A percentile compares a stretch with the other conserved stretches of the same genome.
These are phyloP conservation scores for Ustilago bromivora DNA, from an alignment of 1,284 basidiomycete species.

Conservation along the genomic window DNA sequence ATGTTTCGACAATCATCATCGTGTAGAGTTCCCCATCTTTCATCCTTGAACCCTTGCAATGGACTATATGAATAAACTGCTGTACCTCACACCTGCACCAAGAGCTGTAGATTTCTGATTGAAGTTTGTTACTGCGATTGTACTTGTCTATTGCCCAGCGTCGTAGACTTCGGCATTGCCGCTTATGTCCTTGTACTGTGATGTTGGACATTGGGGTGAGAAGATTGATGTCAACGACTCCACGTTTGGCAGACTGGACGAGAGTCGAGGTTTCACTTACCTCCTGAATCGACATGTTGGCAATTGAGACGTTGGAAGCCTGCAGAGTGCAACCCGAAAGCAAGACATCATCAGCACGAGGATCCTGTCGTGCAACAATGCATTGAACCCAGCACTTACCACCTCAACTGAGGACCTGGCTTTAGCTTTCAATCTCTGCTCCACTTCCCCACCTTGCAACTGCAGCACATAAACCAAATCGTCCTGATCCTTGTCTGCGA, in stretches of 20 bases:
- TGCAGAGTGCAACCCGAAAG: slow-evolving; percentile 5
- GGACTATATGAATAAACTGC: not conserved
- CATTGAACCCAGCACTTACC: slow-evolving; percentile 6
- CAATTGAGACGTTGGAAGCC: slow-evolving; percentile 50
- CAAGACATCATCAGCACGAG: not conserved
- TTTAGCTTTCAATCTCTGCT: slow-evolving; percentile 33
- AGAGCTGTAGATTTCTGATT: not conserved
- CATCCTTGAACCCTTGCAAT: not conserved
- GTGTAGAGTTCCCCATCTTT: not conserved
- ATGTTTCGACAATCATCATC: not conserved
- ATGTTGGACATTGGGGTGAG: not conserved
- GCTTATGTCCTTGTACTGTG: slow-evolving; percentile 54
- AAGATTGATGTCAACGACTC: not conserved
- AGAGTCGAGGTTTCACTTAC: slow-evolving; percentile 16
- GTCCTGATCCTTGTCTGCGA: slow-evolving; percentile 30
- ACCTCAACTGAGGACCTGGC: slow-evolving; percentile 45
- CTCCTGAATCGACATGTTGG: slow-evolving; percentile 53
- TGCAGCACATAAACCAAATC: slow-evolving; percentile 32
- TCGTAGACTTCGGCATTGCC: slow-evolving; percentile 54
- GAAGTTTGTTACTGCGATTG: not conserved
- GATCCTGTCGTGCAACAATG: not conserved
- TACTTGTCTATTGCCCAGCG: slow-evolving; percentile 36
- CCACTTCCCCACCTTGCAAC: slow-evolving; percentile 22
- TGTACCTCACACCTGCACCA: not conserved
- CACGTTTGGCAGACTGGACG: not conserved